phyloP scores from a whole-genome alignment of 2,329 filamentous ascomycete species.

The Calonectria montana region DNA sequence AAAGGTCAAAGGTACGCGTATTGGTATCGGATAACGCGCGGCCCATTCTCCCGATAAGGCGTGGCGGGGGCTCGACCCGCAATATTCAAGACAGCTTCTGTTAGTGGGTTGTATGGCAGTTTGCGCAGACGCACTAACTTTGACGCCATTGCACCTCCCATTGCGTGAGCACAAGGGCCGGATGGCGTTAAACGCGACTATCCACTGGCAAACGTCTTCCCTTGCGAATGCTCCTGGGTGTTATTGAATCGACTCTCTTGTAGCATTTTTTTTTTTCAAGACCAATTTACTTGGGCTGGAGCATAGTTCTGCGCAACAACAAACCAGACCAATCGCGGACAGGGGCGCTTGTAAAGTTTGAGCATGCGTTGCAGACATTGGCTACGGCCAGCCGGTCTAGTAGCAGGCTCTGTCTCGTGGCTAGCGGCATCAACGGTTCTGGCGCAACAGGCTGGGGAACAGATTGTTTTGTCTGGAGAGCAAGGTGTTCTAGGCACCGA shows the following conservation, averaged over 20 bases:
- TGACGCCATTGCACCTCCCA: conserved; percentile 34
- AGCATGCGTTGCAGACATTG: conserved; percentile 28
- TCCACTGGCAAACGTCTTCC: not conserved
- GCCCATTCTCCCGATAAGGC: conserved; percentile 1
- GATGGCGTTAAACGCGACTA: conserved; percentile 16
- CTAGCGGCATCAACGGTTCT: not conserved
- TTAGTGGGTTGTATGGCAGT: conserved; percentile 22
- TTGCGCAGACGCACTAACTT: conserved; percentile 17
- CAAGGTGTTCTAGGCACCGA: not conserved
- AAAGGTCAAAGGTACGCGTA: not conserved
- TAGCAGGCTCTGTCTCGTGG: not conserved
- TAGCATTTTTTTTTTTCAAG: not conserved
- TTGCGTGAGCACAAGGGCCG: conserved; percentile 28
- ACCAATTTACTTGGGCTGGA: not conserved
- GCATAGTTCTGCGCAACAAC: no score
- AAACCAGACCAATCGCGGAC: not conserved
- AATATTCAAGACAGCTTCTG: not conserved
- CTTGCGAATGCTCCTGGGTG: not conserved
- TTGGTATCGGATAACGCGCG: conserved; percentile 13
- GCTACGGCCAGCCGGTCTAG: conserved; percentile 13
- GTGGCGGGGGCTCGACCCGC: not conserved
- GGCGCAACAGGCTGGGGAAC: not conserved
- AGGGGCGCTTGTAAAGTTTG: not conserved
- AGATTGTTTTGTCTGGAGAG: not conserved
- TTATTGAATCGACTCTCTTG: not conserved